Evolutionary conservation across 495 filamentous ascomycete species (phyloP), one percentile per base, ranked within the genome.

Genomic region (Penicillium cinerascens): DNA sequence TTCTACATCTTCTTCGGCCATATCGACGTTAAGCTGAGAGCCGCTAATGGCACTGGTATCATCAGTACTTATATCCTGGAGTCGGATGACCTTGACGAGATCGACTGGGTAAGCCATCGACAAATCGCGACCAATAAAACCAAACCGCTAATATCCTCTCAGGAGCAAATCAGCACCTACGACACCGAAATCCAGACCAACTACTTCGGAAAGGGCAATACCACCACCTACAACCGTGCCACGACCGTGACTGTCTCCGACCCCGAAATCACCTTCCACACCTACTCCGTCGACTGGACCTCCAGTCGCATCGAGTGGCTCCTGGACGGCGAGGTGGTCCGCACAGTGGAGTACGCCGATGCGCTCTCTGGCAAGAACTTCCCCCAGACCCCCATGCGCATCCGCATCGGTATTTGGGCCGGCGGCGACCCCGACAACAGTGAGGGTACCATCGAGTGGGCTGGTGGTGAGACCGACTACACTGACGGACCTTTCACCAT

Each of bases 121-220:
- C 8, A 13, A 33, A 33, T 13, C 1, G 3, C 11, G 11, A 13
- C 11, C 11, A 33, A 33, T 1, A 33, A 2, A 33, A 1, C 2
- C 1, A 11, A 33, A 33, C 13, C 2, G 9, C 29, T 33, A 1
- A 33, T 10, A 13, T 13, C 13, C 3, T 16, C 13, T 63, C 54
- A 72, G 73, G 72, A 77, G 50, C 65, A 69, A 58, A 73, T 86
- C 45, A 87, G 89, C 54, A 80, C 79, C 35, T 80, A 85, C 58
- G 65, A 74, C 42, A 77, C 63, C 41, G 73, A 86, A 51, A 85
- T 93, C 18, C 84, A 97, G 72, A 89, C 84, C 61, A 93, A 97
- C 72, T 98, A 93, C 73, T 98, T 96, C 66, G 88, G 89, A 67
- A 95, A 96, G 72, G 93, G 90, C 10, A 83, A 90, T 55, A 91